phyloP scores from a whole-genome alignment of 805 yeast genomes.

The Saturnispora galanensis region DNA sequence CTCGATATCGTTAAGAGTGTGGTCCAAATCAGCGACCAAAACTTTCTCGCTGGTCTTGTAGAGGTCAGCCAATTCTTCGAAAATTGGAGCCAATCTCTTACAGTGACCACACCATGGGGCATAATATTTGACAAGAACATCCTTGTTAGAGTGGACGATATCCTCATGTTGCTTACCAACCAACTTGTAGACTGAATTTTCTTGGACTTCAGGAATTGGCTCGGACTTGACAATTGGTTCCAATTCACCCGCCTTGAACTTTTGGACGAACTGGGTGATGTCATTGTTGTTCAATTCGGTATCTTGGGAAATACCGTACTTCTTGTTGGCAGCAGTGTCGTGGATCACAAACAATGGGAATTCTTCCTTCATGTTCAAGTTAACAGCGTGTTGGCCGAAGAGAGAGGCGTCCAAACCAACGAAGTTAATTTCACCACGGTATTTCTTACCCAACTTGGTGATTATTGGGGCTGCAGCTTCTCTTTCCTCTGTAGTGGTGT shows the following conservation, averaged over 20 bases:
- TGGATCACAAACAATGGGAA: slow-evolving; percentile 91
- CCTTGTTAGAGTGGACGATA: slow-evolving; percentile 52
- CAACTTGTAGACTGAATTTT: slow-evolving; percentile 53
- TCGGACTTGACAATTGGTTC: slow-evolving; percentile 75
- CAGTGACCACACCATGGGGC: slow-evolving; percentile 99
- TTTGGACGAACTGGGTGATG: slow-evolving; percentile 52
- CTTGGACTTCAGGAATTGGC: slow-evolving; percentile 76
- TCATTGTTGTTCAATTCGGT: slow-evolving; percentile 39
- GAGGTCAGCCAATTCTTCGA: slow-evolving; percentile 67
- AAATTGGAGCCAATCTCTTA: slow-evolving; percentile 55
- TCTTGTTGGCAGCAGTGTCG: slow-evolving; percentile 54
- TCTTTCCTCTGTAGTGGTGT: slow-evolving; percentile 58
- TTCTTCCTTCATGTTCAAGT: slow-evolving; percentile 72
- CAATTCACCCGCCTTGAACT: slow-evolving; percentile 54
- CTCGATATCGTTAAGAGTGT: slow-evolving; percentile 74
- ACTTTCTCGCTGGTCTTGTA: slow-evolving; percentile 49
- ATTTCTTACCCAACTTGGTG: slow-evolving; percentile 55
- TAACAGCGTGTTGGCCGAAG: slow-evolving; percentile 80
- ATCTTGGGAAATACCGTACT: slow-evolving; percentile 68
- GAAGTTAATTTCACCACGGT: slow-evolving; percentile 74
- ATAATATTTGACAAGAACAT: slow-evolving; percentile 81
- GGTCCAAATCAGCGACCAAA: slow-evolving; percentile 78
- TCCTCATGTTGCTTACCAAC: slow-evolving; percentile 79
- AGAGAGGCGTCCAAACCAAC: slow-evolving; percentile 77
- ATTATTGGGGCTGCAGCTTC: slow-evolving; percentile 43